Base-by-base conservation (phyloP, 2,329 filamentous ascomycete genomes). In the Exophiala xenobiotica region DNA sequence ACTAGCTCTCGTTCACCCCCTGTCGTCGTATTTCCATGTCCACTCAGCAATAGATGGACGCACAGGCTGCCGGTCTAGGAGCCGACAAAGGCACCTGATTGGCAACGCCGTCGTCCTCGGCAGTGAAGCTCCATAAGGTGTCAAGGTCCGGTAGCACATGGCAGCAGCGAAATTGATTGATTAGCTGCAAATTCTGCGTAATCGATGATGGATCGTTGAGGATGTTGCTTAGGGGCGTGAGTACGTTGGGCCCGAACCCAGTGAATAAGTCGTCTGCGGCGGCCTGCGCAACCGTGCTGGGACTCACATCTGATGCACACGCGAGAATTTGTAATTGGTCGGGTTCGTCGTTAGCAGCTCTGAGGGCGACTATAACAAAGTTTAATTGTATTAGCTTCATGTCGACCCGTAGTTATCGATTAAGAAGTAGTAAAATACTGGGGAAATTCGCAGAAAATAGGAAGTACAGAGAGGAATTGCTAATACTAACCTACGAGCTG, bases 151-250 rank as follows among this genome's bases (percentile, higher is more conserved):
- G 50, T 6, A 53, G 39, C 11, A 53, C 50, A 26, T 26, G 12
- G 38, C 50, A 53, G 50, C 50, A 53, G 3, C 45, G 38, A 24
- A 53, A 49, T 18, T 49, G 45, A 23, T 53, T 53, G 50, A 53
- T 49, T 7, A 33, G 27, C n/a, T 49, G 22, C 8, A 53, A 24
- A 6, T 53, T 35, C 6, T 27, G 26, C 26, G 26, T 27, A 27
- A 27, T 27, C 26, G 26, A 27, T 27, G 26, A 27, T 16, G 50
- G 22, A 22, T 33, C 33, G 8, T 24, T 16, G 11, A 49, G 12
- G 39, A 53, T 49, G 23, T 53, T 53, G 6, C 45, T 33, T 4
- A 49, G 38, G 5, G 50, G 50, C 3, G 33, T 27, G 3, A 53
- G 26, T n/a, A 53, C 50, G 11, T 49, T 45, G 35, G 43, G 18